Percentiles rank a stretch among this genome's conserved stretches.
phyloP scores from a whole-genome alignment of 1,139 yeast genomes.

The Blastobotrys apis region DNA sequence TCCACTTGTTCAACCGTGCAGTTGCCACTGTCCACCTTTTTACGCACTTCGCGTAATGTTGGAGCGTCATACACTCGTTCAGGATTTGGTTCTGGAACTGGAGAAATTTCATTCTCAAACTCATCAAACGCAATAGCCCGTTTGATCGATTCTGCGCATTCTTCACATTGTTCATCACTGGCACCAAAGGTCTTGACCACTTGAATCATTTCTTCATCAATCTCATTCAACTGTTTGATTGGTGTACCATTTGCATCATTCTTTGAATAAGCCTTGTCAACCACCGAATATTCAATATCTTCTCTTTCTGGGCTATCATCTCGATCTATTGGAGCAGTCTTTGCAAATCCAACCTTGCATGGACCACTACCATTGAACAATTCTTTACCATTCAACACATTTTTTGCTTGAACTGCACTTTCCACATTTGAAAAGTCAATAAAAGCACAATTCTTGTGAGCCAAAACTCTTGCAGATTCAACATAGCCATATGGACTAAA shows the following conservation, averaged over 20 bases:
- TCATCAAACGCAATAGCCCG: constrained; percentile 30
- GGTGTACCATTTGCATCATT: background rate
- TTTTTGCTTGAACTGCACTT: constrained; percentile 72
- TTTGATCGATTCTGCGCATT: constrained; percentile 23
- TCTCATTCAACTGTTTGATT: constrained; percentile 23
- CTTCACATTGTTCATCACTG: constrained; percentile 23
- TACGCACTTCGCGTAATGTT: constrained; percentile 56
- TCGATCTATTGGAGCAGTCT: constrained; percentile 22
- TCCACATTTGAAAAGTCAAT: constrained; percentile 71
- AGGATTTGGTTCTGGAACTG: constrained; percentile 35
- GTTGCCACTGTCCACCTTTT: constrained; percentile 44
- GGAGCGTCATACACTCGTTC: constrained; percentile 81
- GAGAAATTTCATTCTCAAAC: constrained; percentile 27
- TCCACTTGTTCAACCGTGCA: constrained; percentile 59
- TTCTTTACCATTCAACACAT: constrained; percentile 74
- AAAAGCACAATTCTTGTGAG: constrained; percentile 55
- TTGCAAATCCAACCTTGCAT: constrained; percentile 40
- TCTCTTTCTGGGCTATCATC: background rate
- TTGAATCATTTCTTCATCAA: constrained; percentile 28
- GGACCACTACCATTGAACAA: constrained; percentile 62
- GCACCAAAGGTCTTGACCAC: constrained; percentile 35
- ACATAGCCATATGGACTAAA: constrained; percentile 53
- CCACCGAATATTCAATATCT: constrained; percentile 19
- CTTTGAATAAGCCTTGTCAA: constrained; percentile 16
- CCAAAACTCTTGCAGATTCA: constrained; percentile 54